Conservation (phyloP, 1,284 basidiomycete species). For the Sphagnurus paluster region DNA sequence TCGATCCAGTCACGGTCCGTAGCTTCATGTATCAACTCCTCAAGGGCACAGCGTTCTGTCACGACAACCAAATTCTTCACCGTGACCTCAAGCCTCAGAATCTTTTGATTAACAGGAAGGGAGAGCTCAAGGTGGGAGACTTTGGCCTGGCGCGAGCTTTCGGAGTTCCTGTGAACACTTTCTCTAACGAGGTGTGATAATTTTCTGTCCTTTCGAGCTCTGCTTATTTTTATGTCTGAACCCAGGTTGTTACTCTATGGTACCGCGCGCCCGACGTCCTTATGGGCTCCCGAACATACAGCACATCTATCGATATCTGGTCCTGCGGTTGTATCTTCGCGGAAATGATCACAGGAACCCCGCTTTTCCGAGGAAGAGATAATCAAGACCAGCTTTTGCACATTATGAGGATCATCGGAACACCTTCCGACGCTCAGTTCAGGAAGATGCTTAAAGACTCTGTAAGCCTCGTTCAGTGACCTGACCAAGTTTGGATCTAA, state of each 20-base stretch:
- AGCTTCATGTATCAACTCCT: slow-evolving; percentile 98
- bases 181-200: slow-evolving; percentile 83
- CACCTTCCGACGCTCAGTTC: slow-evolving; percentile 88
- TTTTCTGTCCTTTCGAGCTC: background rate
- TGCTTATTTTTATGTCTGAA: slow-evolving; percentile 4
- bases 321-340: slow-evolving; percentile 99
- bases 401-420: slow-evolving; percentile 97
- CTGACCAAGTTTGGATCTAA: slow-evolving; percentile 7
- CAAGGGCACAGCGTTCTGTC: slow-evolving; percentile 98
- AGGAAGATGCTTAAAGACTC: slow-evolving; percentile 92
- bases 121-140: slow-evolving; percentile 97
- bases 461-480: slow-evolving; percentile 46
- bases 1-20: slow-evolving; percentile 91
- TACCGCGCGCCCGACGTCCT: slow-evolving; percentile 99
- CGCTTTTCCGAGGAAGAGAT: slow-evolving; percentile 95
- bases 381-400: slow-evolving; percentile 98
- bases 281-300: slow-evolving; percentile 95
- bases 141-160: slow-evolving; percentile 95
- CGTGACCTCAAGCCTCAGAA: slow-evolving; percentile 99
- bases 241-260: slow-evolving; percentile 96
- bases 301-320: slow-evolving; percentile 99
- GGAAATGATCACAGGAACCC: slow-evolving; percentile 97
- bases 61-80: slow-evolving; percentile 97
- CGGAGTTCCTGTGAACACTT: slow-evolving; percentile 94
- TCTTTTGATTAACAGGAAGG: slow-evolving; percentile 94